phyloP scores from a whole-genome alignment of 495 filamentous ascomycete genomes.

The Talaromyces trachyspermus region DNA sequence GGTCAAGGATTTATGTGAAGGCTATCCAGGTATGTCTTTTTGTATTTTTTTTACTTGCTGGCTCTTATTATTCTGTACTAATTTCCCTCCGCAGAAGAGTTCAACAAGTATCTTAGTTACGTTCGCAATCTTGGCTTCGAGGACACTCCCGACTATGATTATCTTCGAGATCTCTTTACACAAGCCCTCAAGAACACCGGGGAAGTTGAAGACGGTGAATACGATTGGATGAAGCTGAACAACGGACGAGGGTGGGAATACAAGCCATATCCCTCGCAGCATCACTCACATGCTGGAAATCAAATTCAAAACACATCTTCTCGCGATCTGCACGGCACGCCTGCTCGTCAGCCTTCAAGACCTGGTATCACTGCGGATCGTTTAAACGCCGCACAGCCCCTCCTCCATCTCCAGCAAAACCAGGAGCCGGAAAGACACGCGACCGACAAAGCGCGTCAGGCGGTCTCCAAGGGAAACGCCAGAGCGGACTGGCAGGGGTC shows the following conservation, averaged over 20 bases:
- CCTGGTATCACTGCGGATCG: conserved; percentile 70
- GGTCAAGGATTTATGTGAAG: conserved; percentile 95
- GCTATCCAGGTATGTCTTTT: conserved; percentile 63
- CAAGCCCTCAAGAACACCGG: conserved; percentile 92
- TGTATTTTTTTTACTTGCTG: no score
- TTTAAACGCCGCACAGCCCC: conserved; percentile 96
- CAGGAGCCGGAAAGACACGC: conserved; percentile 67
- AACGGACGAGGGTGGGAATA: conserved; percentile 94
- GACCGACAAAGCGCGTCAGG: conserved; percentile 75
- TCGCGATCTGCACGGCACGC: conserved; percentile 65
- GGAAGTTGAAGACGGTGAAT: conserved; percentile 96
- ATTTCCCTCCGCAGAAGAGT: conserved; percentile 64
- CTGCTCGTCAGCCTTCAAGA: conserved; percentile 52
- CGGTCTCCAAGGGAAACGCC: conserved; percentile 60
- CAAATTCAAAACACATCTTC: conserved; percentile 66
- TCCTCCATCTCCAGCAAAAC: conserved; percentile 79
- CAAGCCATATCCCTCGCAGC: conserved; percentile 75
- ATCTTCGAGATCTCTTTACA: conserved; percentile 91
- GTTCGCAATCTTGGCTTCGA: conserved; percentile 98
- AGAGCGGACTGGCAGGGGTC: conserved; percentile 63
- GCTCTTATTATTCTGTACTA: not conserved
- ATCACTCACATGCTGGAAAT: conserved; percentile 67
- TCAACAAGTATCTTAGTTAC: conserved; percentile 94
- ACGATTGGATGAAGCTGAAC: conserved; percentile 99
- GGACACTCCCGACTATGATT: conserved; percentile 98